Evolutionary conservation across 208 protist species (phyloP).

Genomic region (Wallacemonas sp.): DNA sequence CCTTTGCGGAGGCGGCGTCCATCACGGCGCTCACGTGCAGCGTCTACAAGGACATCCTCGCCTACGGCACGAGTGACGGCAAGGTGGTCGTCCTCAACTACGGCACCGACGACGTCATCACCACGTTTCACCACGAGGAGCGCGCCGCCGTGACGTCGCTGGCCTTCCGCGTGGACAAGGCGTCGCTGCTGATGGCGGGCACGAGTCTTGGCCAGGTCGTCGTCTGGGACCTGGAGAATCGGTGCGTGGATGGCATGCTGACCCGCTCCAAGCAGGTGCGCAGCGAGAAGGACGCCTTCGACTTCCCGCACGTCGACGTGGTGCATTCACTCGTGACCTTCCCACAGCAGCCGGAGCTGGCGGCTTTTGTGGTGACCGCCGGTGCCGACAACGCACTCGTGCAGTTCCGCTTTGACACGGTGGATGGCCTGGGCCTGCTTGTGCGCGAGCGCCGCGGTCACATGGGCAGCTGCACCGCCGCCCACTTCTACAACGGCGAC

Average conservation of each 20-base stretch:
- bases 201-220: slow-evolving; percentile 79
- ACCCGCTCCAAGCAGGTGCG: slow-evolving; percentile 78
- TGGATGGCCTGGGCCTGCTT: slow-evolving; percentile 75
- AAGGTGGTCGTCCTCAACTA: slow-evolving; percentile 74
- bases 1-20: slow-evolving; percentile 8
- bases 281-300: slow-evolving; percentile 61
- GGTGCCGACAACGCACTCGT: slow-evolving; percentile 86
- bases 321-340: slow-evolving; percentile 82
- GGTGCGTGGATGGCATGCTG: slow-evolving; percentile 82
- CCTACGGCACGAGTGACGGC: slow-evolving; percentile 76
- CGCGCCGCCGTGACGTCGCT: slow-evolving; percentile 74
- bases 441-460: slow-evolving; percentile 89
- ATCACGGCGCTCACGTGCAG: slow-evolving; percentile 68
- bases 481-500: slow-evolving; percentile 85
- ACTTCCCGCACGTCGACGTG: slow-evolving; percentile 67
- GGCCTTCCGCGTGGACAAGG: slow-evolving; percentile 81
- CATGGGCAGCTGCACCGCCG: slow-evolving; percentile 72
- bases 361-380: slow-evolving; percentile 72
- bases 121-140: slow-evolving; percentile 64
- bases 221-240: slow-evolving; percentile 84
- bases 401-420: slow-evolving; percentile 92
- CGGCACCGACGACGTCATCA: slow-evolving; percentile 60
- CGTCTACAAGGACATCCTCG: slow-evolving; percentile 83
- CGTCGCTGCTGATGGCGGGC: slow-evolving; percentile 68
- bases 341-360: slow-evolving; percentile 23